phyloP scores from a whole-genome alignment of 305 asterid species.

The Nicotiana rustica region DNA sequence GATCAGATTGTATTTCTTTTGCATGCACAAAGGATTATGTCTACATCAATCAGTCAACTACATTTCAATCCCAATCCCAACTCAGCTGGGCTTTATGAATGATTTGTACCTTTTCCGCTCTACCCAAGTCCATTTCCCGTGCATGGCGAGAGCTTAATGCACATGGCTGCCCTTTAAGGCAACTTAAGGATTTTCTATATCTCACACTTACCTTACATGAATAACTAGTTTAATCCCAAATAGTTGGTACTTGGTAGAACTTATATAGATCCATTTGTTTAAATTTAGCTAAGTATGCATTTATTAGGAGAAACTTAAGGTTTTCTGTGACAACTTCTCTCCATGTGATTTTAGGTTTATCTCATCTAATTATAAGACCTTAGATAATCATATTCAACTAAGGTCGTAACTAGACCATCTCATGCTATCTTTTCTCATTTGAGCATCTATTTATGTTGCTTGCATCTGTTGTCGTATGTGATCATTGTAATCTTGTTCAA shows the following conservation, averaged over 20 bases:
- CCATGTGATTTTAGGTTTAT: not conserved
- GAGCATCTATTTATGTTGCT: not conserved
- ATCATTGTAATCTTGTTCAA: slow-evolving; percentile 10
- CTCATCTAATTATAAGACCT: slow-evolving; percentile 10
- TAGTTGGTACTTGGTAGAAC: not conserved
- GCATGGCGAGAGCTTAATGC: not conserved
- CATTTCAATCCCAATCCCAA: slow-evolving; percentile 26
- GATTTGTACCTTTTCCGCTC: not conserved
- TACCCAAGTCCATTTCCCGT: not conserved
- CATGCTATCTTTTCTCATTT: slow-evolving; percentile 3
- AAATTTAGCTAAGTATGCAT: not conserved
- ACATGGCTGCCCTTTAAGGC: not conserved
- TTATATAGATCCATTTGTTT: slow-evolving; percentile 19
- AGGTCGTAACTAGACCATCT: not conserved
- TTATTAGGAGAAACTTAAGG: not conserved
- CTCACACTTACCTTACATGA: not conserved
- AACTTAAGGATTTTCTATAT: slow-evolving; percentile 21
- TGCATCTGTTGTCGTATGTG: not conserved
- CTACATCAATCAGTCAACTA: slow-evolving; percentile 12
- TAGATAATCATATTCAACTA: not conserved
- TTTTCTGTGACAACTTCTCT: not conserved
- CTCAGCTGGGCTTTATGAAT: not conserved
- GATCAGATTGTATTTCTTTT: slow-evolving; percentile 25
- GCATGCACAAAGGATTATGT: slow-evolving; percentile 3
- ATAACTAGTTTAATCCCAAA: slow-evolving; percentile 27